These are phyloP conservation scores for Candida sphagnicola DNA, from an alignment of 805 yeast species.

Conservation along the genomic window DNA sequence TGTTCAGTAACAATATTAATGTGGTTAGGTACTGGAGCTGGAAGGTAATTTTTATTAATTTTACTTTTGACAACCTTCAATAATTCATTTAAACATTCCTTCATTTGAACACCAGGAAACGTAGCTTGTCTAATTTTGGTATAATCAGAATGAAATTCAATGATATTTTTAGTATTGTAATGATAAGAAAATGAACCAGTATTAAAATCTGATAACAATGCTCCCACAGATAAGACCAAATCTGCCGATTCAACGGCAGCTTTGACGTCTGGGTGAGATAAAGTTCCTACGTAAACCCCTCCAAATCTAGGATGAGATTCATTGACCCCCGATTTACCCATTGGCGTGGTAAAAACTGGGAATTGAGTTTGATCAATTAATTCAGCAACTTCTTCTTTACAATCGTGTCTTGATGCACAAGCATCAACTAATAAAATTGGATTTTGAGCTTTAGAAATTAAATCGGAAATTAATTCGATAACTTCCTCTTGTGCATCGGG, in stretches of 20 bases:
- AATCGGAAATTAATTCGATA: conserved; percentile 36
- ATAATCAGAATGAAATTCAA: conserved; percentile 77
- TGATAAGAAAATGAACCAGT: conserved; percentile 83
- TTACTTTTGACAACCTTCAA: conserved; percentile 26
- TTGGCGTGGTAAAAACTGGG: conserved; percentile 84
- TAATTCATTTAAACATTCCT: conserved; percentile 33
- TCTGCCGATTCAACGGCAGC: conserved; percentile 47
- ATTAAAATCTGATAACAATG: conserved; percentile 81
- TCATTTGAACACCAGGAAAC: conserved; percentile 72
- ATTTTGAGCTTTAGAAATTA: conserved; percentile 56
- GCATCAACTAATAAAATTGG: conserved; percentile 84
- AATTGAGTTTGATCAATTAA: conserved; percentile 66
- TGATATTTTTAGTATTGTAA: conserved; percentile 68
- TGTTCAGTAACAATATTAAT: conserved; percentile 41
- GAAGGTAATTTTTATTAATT: conserved; percentile 41
- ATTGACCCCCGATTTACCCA: conserved; percentile 81
- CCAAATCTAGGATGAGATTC: conserved; percentile 72
- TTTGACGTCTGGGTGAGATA: conserved; percentile 47
- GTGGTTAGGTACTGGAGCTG: conserved; percentile 53
- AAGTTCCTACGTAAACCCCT: conserved; percentile 83
- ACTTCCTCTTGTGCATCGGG: conserved; percentile 37
- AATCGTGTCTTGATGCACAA: conserved; percentile 77
- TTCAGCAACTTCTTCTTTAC: conserved; percentile 56
- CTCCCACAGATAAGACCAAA: conserved; percentile 75
- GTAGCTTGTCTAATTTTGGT: conserved; percentile 66